Evolutionary conservation across 2,329 filamentous ascomycete genomes (phyloP).

Genomic region (Parascedosporium putredinis): DNA sequence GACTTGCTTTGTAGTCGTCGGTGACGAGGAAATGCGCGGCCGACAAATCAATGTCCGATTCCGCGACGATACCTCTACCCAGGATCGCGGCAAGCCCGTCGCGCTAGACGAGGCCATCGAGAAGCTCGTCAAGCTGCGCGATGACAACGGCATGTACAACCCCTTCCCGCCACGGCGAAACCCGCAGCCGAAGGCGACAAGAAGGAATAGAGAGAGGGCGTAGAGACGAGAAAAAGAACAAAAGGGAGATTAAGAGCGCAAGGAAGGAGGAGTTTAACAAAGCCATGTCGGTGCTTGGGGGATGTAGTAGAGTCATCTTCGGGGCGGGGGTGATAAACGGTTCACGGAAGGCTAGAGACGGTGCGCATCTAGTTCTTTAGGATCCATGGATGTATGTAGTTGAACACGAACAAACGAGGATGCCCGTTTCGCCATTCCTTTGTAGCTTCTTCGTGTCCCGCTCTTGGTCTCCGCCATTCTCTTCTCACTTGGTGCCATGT

Average conservation of each 20-base stretch:
- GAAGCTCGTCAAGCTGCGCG: conserved; percentile 41
- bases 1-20: conserved; percentile 39
- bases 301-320: not conserved
- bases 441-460: no score
- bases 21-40: conserved; percentile 49
- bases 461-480: no score
- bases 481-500: no score
- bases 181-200: conserved; percentile 5
- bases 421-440: no score
- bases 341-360: no score
- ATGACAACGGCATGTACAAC: conserved; percentile 23
- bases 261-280: not conserved
- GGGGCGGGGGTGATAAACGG: no score
- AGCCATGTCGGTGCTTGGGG: not conserved
- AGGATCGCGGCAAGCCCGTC: conserved; percentile 50
- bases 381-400: no score
- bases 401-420: no score
- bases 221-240: not conserved
- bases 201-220: conserved; percentile 4
- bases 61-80: conserved; percentile 51
- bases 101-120: conserved; percentile 45
- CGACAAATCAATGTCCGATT: conserved; percentile 54
- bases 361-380: no score
- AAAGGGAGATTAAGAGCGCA: not conserved
- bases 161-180: conserved; percentile 11